Evolutionary conservation across 345 rosid species (phyloP).

Genomic region (Eucalyptus pauciflora): DNA sequence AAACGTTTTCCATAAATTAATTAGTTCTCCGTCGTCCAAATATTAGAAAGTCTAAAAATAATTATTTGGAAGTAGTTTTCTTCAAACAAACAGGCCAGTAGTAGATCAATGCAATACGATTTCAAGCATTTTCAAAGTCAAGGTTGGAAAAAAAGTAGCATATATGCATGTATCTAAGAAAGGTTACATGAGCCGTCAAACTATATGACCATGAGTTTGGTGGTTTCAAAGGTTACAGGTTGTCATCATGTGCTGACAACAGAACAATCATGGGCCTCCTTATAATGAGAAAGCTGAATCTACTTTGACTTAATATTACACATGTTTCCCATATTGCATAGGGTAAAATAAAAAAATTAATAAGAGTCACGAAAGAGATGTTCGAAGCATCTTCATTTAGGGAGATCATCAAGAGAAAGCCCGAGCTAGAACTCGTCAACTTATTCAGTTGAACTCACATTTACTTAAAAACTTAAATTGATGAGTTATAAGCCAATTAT

Average conservation of each 20-base stretch:
- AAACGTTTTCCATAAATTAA: fast-evolving
- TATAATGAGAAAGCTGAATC: no score
- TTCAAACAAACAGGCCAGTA: background rate
- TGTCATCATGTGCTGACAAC: background rate
- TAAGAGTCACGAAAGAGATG: background rate
- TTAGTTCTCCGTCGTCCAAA: background rate
- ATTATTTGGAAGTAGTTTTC: background rate
- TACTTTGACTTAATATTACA: background rate
- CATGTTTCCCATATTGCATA: background rate
- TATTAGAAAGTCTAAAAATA: background rate
- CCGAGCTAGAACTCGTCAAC: fast-evolving
- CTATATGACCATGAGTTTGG: background rate
- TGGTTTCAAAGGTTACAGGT: background rate
- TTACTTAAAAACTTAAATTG: no score
- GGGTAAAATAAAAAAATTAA: background rate
- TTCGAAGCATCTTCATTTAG: background rate
- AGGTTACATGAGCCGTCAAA: background rate
- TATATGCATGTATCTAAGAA: background rate
- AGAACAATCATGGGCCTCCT: background rate
- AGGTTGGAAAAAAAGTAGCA: background rate
- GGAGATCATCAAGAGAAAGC: background rate
- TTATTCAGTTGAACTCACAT: background rate
- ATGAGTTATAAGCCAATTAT: background rate
- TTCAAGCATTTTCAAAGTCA: background rate
- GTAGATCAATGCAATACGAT: background rate